Percentiles rank a stretch among this genome's conserved stretches.
Evolutionary conservation across 352 stramenopile species (phyloP).

Genomic region (Globisporangium spiculum): DNA sequence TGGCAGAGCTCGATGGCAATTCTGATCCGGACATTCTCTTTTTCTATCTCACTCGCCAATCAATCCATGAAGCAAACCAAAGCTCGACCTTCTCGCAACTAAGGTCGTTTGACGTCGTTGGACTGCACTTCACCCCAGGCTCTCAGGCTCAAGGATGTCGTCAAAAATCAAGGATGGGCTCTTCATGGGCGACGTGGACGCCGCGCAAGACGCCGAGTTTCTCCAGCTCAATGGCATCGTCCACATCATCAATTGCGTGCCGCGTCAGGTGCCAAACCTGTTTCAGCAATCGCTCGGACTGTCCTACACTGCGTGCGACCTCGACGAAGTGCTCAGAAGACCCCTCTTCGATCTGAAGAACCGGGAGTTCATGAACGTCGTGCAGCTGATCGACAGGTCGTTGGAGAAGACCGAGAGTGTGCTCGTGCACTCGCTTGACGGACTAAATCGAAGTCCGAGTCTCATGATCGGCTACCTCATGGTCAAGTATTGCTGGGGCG

Average conservation of each 20-base stretch:
- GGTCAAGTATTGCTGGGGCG: conserved; percentile 90
- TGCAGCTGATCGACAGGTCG: conserved; percentile 77
- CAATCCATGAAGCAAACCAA: conserved; percentile 10
- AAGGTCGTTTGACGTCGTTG: not conserved
- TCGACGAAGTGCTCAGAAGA: conserved; percentile 62
- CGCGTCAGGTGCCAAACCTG: conserved; percentile 87
- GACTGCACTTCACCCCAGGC: not conserved
- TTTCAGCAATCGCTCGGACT: conserved; percentile 87
- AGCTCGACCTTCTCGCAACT: not conserved
- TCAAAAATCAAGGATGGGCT: conserved; percentile 94
- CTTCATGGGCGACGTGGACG: conserved; percentile 92
- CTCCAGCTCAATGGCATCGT: conserved; percentile 92
- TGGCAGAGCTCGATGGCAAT: conserved; percentile 1
- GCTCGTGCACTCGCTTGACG: conserved; percentile 86
- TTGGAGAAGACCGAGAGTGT: conserved; percentile 84
- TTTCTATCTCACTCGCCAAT: not conserved
- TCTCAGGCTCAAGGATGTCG: conserved; percentile 56
- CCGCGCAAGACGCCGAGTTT: conserved; percentile 91
- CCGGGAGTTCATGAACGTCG: conserved; percentile 75
- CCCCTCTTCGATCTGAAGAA: conserved; percentile 85
- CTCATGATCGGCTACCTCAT: conserved; percentile 91
- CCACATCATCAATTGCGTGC: conserved; percentile 91
- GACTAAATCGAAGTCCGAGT: conserved; percentile 74
- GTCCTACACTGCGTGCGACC: conserved; percentile 72
- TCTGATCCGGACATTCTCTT: conserved; percentile 5